Base-by-base conservation (phyloP, 179 eudicot genomes). In the Heliamphora pulchella region DNA sequence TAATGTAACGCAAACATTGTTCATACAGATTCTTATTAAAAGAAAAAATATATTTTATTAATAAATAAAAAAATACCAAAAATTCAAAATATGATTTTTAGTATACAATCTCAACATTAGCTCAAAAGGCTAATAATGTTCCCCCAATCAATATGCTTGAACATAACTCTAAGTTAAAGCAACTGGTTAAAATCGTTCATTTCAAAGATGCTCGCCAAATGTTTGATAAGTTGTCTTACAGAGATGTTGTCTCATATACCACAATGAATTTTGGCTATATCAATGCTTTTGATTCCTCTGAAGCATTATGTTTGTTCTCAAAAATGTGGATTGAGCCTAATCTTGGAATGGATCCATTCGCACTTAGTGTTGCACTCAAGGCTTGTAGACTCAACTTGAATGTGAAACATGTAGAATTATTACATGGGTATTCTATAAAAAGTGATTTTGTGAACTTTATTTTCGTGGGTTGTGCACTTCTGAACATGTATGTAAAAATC, bases 401-500 rank as follows among this genome's bases (percentile, higher is more conserved):
- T 80, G 43, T 72, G 14, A 77, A 44, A 41, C 84, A 75, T 83
- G 98, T 97, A 72, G 86, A 85, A 77, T 71, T 81, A 48, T 59
- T 94, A 44, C 97, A 94, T 85, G 89, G 94, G 65, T 82, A 83
- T 73, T 81, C 86, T 58, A 81, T 90, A 20, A 92, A 94, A 81
- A 86, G 88, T 59, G 89, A 89, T 61, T 77, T 91, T 58, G 81
- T 84, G 67, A 81, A 85, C 68, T 92, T 95, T 79, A 93, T 94
- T 74, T 92, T 89, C 79, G 98, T 94, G 39, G 96, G 98, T 53
- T 92, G 96, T 85, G 81, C 98, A 39, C 84, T 94, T 41, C 77
- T 94, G 81, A 96, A 92, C 69, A 94, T 94, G 98, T 94, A 94
- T 75, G 86, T 85, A 71, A 92, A 94, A 82, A 84, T 73, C 0